Evolutionary conservation across 768 basidiomycete species (phyloP).

Genomic region (Panaeolus cyanescens): DNA sequence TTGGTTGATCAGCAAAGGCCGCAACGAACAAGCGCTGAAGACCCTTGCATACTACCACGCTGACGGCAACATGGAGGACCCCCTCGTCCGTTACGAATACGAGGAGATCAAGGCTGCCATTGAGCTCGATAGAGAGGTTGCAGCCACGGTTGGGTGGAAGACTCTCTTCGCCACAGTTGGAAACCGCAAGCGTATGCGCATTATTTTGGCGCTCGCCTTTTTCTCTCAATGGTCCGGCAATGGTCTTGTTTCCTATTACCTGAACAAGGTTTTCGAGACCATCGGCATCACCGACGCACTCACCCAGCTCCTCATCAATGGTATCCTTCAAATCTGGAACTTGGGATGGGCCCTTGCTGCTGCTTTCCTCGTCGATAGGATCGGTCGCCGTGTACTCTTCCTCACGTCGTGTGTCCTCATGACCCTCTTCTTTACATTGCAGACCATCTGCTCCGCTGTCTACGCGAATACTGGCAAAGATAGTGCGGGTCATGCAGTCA

Average conservation of each 20-base stretch:
- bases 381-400: slow-evolving; percentile 73
- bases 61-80: slow-evolving; percentile 66
- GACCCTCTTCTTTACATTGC: slow-evolving; percentile 65
- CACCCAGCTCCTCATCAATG: slow-evolving; percentile 80
- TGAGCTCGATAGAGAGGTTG: slow-evolving; percentile 63
- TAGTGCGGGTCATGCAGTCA: slow-evolving; percentile 66
- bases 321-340: slow-evolving; percentile 85
- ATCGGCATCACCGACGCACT: slow-evolving; percentile 66
- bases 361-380: slow-evolving; percentile 50
- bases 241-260: slow-evolving; percentile 83
- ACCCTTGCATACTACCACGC: slow-evolving; percentile 84
- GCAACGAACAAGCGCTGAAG: slow-evolving; percentile 65
- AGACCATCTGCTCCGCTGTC: slow-evolving; percentile 65
- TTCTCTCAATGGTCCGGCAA: slow-evolving; percentile 90
- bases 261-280: slow-evolving; percentile 68
- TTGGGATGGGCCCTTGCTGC: slow-evolving; percentile 41
- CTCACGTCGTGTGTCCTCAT: slow-evolving; percentile 59
- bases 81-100: slow-evolving; percentile 72
- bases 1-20: slow-evolving; percentile 78
- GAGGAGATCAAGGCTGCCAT: slow-evolving; percentile 82
- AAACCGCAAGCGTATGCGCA: slow-evolving; percentile 75
- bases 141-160: slow-evolving; percentile 66
- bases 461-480: slow-evolving; percentile 44
- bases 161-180: slow-evolving; percentile 66
- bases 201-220: slow-evolving; percentile 77